Percentiles rank a stretch among this genome's conserved stretches.
These are phyloP conservation scores for Aspergillus leporis DNA, from an alignment of 495 filamentous ascomycete genomes.

Conservation along the genomic window DNA sequence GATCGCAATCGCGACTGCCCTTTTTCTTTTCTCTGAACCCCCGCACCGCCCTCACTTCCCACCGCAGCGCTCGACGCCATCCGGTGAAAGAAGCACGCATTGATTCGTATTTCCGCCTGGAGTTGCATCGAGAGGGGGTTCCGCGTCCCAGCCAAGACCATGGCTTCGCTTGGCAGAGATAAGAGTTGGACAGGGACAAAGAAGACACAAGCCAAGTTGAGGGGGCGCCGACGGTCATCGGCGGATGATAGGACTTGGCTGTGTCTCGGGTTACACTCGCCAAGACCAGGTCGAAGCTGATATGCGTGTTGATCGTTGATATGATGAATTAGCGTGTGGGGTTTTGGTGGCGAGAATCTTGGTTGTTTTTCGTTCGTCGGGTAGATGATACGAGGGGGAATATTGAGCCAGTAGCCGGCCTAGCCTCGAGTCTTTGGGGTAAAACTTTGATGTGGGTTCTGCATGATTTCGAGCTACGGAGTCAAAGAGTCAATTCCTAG, in stretches of 20 bases:
- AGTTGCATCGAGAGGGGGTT: not conserved
- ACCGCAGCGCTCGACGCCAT: conserved; percentile 1
- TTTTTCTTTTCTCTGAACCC: not conserved
- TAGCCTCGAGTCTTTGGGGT: no score
- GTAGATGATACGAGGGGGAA: not conserved
- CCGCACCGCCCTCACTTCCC: not conserved
- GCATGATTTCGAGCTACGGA: no score
- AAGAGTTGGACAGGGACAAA: not conserved
- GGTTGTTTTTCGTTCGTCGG: no score
- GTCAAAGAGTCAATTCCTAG: no score
- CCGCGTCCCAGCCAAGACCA: not conserved
- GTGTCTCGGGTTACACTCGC: not conserved
- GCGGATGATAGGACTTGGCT: not conserved
- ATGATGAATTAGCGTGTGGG: not conserved
- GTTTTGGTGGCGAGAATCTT: not conserved
- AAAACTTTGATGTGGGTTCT: no score
- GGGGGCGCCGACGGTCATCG: conserved; percentile 5
- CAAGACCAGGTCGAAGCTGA: not conserved
- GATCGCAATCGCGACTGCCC: not conserved
- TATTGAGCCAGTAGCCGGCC: no score
- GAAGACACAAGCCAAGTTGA: not conserved
- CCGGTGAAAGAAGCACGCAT: not conserved
- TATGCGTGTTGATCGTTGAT: not conserved
- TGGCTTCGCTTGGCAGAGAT: conserved; percentile 9
- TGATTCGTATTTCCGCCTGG: conserved; percentile 3